Base-by-base conservation (phyloP, 2,329 filamentous ascomycete genomes). In the Ceratocystis variospora region DNA sequence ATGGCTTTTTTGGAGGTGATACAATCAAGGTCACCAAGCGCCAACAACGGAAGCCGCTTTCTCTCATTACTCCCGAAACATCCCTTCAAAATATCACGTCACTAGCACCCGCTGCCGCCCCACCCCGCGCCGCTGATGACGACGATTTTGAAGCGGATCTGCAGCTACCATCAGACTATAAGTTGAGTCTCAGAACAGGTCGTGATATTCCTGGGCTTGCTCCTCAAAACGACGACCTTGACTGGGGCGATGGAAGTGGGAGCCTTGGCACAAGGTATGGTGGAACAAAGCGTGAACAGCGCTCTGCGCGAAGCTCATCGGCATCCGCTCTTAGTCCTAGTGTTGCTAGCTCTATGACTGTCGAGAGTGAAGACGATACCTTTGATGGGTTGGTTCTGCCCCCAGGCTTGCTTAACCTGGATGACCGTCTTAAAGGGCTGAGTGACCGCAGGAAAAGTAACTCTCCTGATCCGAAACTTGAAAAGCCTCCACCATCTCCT, bases 171-270 rank as follows among this genome's bases (percentile, higher is more conserved):
- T 80, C 81, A 0, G 81, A 87, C 71, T 83, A 85, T 50, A 82
- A 85, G 70, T 76, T 92, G 44, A 84, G 80, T 71, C 79, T 92
- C 44, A 85, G 84, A 6, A 83, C 80, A 50, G 79, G 78, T 68
- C 80, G 77, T 71, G 83, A 88, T 45, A 82, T 84, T 45, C 83
- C 86, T 22, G 84, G 83, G 71, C 28, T 50, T 7, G 63, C 64
- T 12, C 28, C 85, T 2, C 83, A 86, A 3, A 79, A 80, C 15
- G 90, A 96, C 64, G 92, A 96, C 69, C 85, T 96, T 71, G 92
- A 96, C 73, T 96, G 93, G 88, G 90, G 88, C 64, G 94, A 97
- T 76, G 92, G 91, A 66, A 96, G 92, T 74, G 91, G 91, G 66
- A 96, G 92, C 74, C 80, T 96, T 68, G 91, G 93, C 48, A 96